These are phyloP conservation scores for Ceratobasidium sp. DNA, from an alignment of 1,284 basidiomycete genomes.

Conservation along the genomic window DNA sequence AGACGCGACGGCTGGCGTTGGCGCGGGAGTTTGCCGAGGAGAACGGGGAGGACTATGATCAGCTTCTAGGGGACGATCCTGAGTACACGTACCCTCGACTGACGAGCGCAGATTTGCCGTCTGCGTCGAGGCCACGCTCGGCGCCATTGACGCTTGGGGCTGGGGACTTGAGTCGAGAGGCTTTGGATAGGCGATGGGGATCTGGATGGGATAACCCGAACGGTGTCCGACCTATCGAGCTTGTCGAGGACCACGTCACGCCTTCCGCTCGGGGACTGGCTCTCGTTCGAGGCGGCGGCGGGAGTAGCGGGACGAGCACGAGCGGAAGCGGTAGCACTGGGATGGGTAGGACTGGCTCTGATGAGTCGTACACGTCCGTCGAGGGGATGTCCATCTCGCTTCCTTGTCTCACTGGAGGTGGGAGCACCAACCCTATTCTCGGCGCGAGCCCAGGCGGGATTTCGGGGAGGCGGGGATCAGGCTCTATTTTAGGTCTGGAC, in stretches of 20 bases:
- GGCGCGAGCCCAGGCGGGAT: background rate
- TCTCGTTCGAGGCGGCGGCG: background rate
- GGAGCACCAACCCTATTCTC: background rate
- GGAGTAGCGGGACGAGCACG: constrained; percentile 2
- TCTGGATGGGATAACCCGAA: constrained; percentile 29
- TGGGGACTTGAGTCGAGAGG: constrained; percentile 23
- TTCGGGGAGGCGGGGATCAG: background rate
- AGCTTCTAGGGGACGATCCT: too few relatives aligned
- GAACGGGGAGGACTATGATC: background rate
- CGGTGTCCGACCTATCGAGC: background rate
- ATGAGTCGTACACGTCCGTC: constrained; percentile 32
- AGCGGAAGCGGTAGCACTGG: constrained; percentile 21
- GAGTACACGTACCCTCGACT: background rate
- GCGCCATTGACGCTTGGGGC: constrained; percentile 1
- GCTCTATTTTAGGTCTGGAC: too few relatives aligned
- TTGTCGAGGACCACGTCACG: constrained; percentile 15
- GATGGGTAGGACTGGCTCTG: constrained; percentile 30
- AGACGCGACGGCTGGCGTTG: background rate
- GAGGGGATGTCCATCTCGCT: background rate
- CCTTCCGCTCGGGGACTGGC: background rate
- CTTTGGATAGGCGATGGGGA: constrained; percentile 26
- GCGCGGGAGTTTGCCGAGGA: constrained; percentile 8
- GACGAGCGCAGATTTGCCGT: background rate
- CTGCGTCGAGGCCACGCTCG: constrained; percentile 1
- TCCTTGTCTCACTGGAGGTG: background rate